Conservation (phyloP, 1,284 basidiomycete genomes). For the Laetiporus sulphureus region DNA sequence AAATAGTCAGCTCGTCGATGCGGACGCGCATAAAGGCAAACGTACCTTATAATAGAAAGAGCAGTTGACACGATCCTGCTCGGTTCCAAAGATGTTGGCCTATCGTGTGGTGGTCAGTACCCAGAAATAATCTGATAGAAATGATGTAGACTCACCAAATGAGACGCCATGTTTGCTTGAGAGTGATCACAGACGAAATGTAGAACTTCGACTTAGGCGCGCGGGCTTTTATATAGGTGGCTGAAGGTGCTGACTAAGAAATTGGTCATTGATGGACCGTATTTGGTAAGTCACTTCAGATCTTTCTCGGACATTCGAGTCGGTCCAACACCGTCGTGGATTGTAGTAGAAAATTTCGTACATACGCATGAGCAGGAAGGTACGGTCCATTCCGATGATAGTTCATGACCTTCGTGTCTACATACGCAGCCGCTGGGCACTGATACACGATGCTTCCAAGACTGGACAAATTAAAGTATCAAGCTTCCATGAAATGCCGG, state of each 20-base stretch:
- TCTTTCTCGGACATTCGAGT: too few species aligned
- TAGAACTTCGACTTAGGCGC: constrained; percentile 3
- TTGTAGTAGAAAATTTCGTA: too few species aligned
- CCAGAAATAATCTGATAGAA: not conserved
- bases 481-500: too few species aligned
- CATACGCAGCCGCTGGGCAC: too few species aligned
- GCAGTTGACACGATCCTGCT: constrained; percentile 92
- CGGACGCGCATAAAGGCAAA: constrained; percentile 16
- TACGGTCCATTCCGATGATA: too few species aligned
- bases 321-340: too few species aligned
- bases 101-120: too few species aligned
- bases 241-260: constrained; percentile 16
- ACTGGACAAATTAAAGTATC: too few species aligned
- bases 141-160: constrained; percentile 38
- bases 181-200: not conserved
- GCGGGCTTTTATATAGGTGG: constrained; percentile 14
- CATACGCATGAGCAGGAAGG: too few species aligned
- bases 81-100: constrained; percentile 85
- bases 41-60: constrained; percentile 90
- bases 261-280: not conserved
- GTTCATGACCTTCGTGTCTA: too few species aligned
- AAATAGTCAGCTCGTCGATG: constrained; percentile 7
- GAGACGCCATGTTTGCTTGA: constrained; percentile 46
- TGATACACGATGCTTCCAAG: too few species aligned
- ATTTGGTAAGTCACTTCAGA: constrained; percentile 1